Percentiles rank a stretch among this genome's conserved stretches.
Conservation (phyloP, 805 yeast genomes). For the Metschnikowia matae region DNA sequence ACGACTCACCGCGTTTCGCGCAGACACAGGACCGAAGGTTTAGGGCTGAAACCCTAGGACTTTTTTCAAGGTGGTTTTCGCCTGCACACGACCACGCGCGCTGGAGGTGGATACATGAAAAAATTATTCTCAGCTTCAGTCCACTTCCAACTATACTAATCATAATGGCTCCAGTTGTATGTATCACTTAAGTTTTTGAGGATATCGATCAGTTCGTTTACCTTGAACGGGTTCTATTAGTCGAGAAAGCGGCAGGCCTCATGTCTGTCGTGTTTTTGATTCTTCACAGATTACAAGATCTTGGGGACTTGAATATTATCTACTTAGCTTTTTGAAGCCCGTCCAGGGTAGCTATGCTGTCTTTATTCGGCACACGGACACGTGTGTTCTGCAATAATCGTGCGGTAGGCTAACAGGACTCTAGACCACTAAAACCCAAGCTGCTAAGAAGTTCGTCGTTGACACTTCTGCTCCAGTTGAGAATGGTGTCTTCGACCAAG, state of each 20-base stretch:
- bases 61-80: neutral
- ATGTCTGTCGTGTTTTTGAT: conserved; percentile 1
- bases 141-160: conserved; percentile 7
- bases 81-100: conserved; percentile 7
- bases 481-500: conserved; percentile 96
- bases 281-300: neutral
- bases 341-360: conserved; percentile 48
- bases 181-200: conserved; percentile 36
- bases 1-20: neutral
- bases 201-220: conserved; percentile 32
- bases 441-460: conserved; percentile 86
- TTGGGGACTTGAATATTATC: conserved; percentile 2
- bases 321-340: conserved; percentile 28
- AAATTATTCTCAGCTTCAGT: conserved; percentile 1
- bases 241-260: neutral
- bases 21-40: neutral
- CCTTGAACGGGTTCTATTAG: conserved; percentile 29
- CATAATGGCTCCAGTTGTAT: conserved; percentile 90
- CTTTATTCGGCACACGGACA: conserved; percentile 25
- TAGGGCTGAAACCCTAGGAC: conserved; percentile 12
- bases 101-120: neutral
- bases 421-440: conserved; percentile 72
- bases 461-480: conserved; percentile 97
- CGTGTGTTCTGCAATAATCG: conserved; percentile 30
- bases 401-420: conserved; percentile 72